Evolutionary conservation across 1,139 yeast genomes (phyloP).

Genomic region (Debaryomyces subglobosus): DNA sequence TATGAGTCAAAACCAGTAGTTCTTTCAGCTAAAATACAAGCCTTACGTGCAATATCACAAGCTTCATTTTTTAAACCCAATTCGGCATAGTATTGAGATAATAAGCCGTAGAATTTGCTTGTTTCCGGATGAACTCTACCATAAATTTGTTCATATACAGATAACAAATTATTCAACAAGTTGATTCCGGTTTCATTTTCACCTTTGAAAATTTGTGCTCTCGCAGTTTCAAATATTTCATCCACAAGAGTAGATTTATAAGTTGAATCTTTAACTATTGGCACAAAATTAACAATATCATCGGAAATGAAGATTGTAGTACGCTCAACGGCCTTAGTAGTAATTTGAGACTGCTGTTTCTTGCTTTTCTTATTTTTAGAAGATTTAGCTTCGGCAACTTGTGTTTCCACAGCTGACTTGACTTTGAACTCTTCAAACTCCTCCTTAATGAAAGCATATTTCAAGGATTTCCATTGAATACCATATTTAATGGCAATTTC

Average conservation of each 20-base stretch:
- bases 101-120: slow-evolving; percentile 65
- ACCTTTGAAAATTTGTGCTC: slow-evolving; percentile 47
- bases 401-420: slow-evolving; percentile 20
- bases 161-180: slow-evolving; percentile 68
- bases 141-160: slow-evolving; percentile 80
- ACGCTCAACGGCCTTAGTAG: slow-evolving; percentile 28
- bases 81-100: slow-evolving; percentile 71
- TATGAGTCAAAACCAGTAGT: slow-evolving; percentile 77
- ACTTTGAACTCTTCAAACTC: slow-evolving; percentile 40
- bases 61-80: slow-evolving; percentile 62
- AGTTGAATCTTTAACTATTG: slow-evolving; percentile 71
- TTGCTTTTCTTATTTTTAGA: slow-evolving; percentile 25
- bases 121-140: slow-evolving; percentile 83
- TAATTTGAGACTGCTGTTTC: slow-evolving; percentile 33
- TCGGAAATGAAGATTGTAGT: slow-evolving; percentile 52
- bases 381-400: slow-evolving; percentile 17
- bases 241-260: slow-evolving; percentile 71
- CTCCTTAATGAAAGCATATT: slow-evolving; percentile 53
- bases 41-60: slow-evolving; percentile 67
- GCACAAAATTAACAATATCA: slow-evolving; percentile 72
- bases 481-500: slow-evolving; percentile 80
- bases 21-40: slow-evolving; percentile 78
- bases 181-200: slow-evolving; percentile 54
- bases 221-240: slow-evolving; percentile 76
- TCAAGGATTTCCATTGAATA: slow-evolving; percentile 75